A percentile compares a stretch with the other conserved stretches of the same genome.
These are phyloP conservation scores for Angomonas deanei DNA, from an alignment of 208 protist species.

Conservation along the genomic window DNA sequence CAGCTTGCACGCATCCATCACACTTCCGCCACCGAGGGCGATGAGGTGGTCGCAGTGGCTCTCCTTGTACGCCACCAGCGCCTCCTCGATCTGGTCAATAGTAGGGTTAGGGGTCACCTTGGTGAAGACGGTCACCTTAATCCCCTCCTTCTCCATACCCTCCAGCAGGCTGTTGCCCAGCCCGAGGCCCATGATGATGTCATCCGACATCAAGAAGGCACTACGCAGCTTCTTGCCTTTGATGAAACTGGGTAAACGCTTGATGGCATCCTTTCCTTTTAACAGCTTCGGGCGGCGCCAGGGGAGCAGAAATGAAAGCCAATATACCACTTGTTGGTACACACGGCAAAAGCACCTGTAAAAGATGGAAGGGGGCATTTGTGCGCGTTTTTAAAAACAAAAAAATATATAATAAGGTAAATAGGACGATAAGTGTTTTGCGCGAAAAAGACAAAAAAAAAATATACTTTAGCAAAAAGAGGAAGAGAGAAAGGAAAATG, in stretches of 20 bases:
- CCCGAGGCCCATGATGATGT: constrained; percentile 43
- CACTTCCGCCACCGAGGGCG: constrained; percentile 79
- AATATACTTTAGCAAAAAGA: background rate
- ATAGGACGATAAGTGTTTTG: background rate
- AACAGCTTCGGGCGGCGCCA: constrained; percentile 28
- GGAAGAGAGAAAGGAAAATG: background rate
- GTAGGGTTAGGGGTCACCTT: constrained; percentile 54
- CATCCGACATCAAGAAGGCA: constrained; percentile 51
- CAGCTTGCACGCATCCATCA: constrained; percentile 84
- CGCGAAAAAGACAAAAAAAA: background rate
- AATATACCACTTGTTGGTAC: constrained; percentile 24
- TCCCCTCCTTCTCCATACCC: constrained; percentile 24
- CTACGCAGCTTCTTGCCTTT: constrained; percentile 22
- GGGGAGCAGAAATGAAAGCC: constrained; percentile 20
- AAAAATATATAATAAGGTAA: background rate
- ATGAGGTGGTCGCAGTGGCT: constrained; percentile 55
- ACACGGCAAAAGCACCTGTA: constrained; percentile 25
- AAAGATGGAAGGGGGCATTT: constrained; percentile 31
- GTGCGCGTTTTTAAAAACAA: background rate
- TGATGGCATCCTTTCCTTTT: constrained; percentile 25
- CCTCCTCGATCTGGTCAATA: constrained; percentile 30
- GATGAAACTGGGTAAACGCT: constrained; percentile 27
- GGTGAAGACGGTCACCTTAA: constrained; percentile 33
- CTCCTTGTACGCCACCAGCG: constrained; percentile 23
- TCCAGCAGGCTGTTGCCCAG: constrained; percentile 30